A percentile compares a stretch with the other conserved stretches of the same genome.
These are phyloP conservation scores for Vaccinium corymbosum DNA, from an alignment of 148 eudicot genomes.

Conservation along the genomic window DNA sequence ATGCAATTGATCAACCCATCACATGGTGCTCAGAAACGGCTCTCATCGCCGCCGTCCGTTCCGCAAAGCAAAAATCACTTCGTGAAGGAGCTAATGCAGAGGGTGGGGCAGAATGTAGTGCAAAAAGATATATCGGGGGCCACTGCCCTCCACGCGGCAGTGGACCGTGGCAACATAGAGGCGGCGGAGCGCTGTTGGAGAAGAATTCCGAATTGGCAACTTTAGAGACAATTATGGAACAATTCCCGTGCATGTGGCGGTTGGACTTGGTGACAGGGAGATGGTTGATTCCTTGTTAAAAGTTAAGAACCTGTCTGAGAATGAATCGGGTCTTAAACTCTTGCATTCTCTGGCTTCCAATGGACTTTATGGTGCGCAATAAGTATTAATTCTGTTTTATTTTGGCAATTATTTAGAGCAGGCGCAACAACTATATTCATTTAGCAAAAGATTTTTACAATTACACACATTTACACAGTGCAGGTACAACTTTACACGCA, in stretches of 20 bases:
- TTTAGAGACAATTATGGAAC: too few species aligned
- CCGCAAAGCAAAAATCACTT: neutral
- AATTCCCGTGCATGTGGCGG: neutral
- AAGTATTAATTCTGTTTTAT: too few species aligned
- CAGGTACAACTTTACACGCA: too few species aligned
- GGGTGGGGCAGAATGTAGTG: neutral
- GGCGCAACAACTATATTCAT: too few species aligned
- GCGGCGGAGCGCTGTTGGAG: neutral
- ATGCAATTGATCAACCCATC: neutral
- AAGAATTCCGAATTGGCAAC: neutral
- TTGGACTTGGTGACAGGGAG: neutral
- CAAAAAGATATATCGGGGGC: neutral
- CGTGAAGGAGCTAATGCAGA: neutral
- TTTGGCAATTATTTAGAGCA: too few species aligned
- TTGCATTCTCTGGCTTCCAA: neutral
- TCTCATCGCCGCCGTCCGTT: neutral
- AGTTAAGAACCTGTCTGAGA: neutral
- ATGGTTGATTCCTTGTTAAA: neutral
- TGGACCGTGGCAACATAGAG: slow-evolving; percentile 1
- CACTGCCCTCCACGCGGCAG: neutral
- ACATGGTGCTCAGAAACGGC: neutral
- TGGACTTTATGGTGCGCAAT: too few species aligned
- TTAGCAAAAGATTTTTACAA: too few species aligned
- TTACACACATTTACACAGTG: too few species aligned
- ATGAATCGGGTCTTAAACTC: neutral